Conservation (phyloP, 2,329 filamentous ascomycete species). For the Botrytis byssoidea region DNA sequence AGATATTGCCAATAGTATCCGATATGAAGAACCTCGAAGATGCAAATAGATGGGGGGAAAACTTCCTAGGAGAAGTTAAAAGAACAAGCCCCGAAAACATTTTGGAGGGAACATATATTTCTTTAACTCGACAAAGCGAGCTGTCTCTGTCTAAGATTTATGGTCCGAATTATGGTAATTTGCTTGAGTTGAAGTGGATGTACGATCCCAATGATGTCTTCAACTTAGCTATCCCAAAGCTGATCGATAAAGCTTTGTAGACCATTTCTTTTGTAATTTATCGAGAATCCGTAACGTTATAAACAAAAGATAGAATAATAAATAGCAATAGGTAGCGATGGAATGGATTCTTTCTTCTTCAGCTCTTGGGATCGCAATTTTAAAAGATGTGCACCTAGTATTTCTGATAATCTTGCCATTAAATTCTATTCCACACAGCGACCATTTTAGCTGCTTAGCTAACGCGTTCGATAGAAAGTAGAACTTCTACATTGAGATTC, state of each 20-base stretch:
- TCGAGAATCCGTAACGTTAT: not conserved
- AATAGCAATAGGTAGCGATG: not conserved
- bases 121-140: constrained; percentile 31
- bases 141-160: constrained; percentile 37
- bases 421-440: not conserved
- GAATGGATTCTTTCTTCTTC: not conserved
- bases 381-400: not conserved
- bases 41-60: constrained; percentile 32
- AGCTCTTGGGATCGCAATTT: not conserved
- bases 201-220: constrained; percentile 43
- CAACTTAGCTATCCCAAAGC: constrained; percentile 38
- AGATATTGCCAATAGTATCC: constrained; percentile 38
- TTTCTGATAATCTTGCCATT: not conserved
- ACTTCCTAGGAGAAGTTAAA: constrained; percentile 26
- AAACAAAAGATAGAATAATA: not conserved
- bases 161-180: constrained; percentile 33
- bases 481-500: not conserved
- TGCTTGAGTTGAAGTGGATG: constrained; percentile 37
- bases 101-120: constrained; percentile 38
- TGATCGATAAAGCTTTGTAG: not conserved
- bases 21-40: constrained; percentile 32
- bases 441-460: not conserved
- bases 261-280: too few species aligned
- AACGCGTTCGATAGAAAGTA: not conserved
- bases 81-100: constrained; percentile 34